Base-by-base conservation (phyloP, 176 grass and related monocot genomes). In the Olyra latifolia region DNA sequence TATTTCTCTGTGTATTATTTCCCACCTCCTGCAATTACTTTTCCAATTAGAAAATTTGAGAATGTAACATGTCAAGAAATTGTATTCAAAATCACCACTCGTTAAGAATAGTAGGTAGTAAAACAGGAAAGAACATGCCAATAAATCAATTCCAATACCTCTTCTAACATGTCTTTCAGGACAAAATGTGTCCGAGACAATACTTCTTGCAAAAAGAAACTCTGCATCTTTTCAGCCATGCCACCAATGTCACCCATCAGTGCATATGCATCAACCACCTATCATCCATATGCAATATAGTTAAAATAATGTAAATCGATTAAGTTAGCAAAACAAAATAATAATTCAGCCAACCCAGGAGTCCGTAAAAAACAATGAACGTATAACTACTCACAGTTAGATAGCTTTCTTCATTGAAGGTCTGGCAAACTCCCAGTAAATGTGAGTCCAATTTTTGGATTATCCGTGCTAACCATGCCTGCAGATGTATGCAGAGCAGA, bases 161-260 rank as follows among this genome's bases (percentile, higher is more conserved):
- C 96, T 83, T 91, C 83, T 74, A 99, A 78, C 84, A 87, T 85
- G 30, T 93, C 96, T 84, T 89, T 99, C 72, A 99, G 86, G 58
- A 99, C 90, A 91, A 61, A 76, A 79, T 95, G 96, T 76, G 96
- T 99, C 83, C 75, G 86, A 84, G 96, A 95, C 50, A 99, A 81
- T 69, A 99, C 90, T 95, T 99, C 96, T 91, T 99, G 92, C 82
- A 99, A 90, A 91, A 95, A 99, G 86, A 93, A 99, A 86, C 92
- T 98, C 82, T 98, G 96, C 70, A 98, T 98, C 87, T 99, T 99
- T 87, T 99, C 96, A 72, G 88, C 96, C 91, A 99, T 94, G 77
- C 96, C 96, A 84, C 80, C 78, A 29, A 95, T 71, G 54, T 99
- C 92, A 88, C 96, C 96, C 96, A 99, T 95, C 62, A 99, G 58